Base-by-base conservation (phyloP, 2,329 filamentous ascomycete species). In the Drechslerella coelobrocha region DNA sequence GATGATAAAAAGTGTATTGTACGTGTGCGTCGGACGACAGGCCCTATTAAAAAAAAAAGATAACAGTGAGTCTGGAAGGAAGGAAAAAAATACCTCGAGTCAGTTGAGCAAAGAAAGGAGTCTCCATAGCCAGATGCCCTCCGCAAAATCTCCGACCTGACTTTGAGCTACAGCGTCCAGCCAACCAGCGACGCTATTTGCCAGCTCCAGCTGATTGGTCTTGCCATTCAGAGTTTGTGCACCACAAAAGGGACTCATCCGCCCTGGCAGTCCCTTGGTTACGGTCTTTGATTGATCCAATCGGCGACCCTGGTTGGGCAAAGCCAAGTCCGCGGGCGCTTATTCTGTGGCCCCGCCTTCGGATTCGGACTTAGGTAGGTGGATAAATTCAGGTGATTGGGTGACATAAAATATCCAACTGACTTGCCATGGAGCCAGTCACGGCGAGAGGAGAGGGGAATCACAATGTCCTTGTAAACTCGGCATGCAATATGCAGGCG, bases 141-240 rank as follows among this genome's bases (percentile, higher is more conserved):
- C 34, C 12, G 63, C 57, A 69, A 69, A 69, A 69, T 69, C 65
- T 69, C 65, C 65, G 65, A 62, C 57, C 57, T 57, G 43, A 61
- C 48, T 60, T 45, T 29, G 60, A 55, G 61, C 54, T 54, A 23
- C 56, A 24, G 31, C 34, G 43, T 24, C 57, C 65, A 62, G 57
- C 65, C 52, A 62, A 69, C 31, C 27, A 52, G 48, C 24, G 37
- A 37, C 24, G 56, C 45, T 24, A n/a, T 54, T 34, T 43, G n/a
- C 27, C 39, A 48, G 23, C 24, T 57, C 51, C 31, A 56, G 56
- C 65, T 52, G 56, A 69, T 69, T 62, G 65, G 57, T 51, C 63
- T 62, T 39, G 48, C 57, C 45, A 37, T 69, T 69, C 65, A 62
- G 57, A 57, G 65, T 62, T 69, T 69, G 65, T 61, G 65, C 57